Evolutionary conservation across 768 basidiomycete genomes (phyloP).

Genomic region (Tylopilus rubrobrunneus): DNA sequence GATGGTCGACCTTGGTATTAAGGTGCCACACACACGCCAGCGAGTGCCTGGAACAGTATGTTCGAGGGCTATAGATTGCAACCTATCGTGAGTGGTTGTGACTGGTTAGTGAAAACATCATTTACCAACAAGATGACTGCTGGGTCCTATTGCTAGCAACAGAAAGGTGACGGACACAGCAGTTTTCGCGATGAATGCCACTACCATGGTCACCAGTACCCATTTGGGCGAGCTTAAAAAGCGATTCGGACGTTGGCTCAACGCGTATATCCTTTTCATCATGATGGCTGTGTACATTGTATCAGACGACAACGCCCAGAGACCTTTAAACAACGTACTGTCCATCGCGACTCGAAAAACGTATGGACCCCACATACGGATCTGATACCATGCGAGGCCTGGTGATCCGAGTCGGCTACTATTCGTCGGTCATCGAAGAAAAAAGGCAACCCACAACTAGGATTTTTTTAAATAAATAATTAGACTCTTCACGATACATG

Average conservation of each 20-base stretch:
- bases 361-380: slow-evolving; percentile 13
- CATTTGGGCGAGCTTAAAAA: slow-evolving; percentile 7
- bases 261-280: slow-evolving; percentile 17
- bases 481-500: not conserved
- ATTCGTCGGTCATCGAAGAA: not conserved
- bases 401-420: not conserved
- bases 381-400: slow-evolving; percentile 16
- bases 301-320: not conserved
- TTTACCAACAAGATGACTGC: slow-evolving; percentile 5
- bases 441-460: slow-evolving; percentile 10
- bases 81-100: not conserved
- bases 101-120: not conserved
- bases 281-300: slow-evolving; percentile 10
- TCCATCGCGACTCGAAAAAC: slow-evolving; percentile 18
- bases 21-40: slow-evolving; percentile 4
- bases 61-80: not conserved
- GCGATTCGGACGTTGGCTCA: slow-evolving; percentile 4
- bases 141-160: slow-evolving; percentile 11
- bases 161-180: slow-evolving; percentile 3
- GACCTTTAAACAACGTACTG: slow-evolving; percentile 5
- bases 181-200: slow-evolving; percentile 6
- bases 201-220: slow-evolving; percentile 6
- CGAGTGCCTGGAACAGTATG: not conserved
- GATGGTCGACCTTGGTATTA: not conserved
- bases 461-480: not conserved